Evolutionary conservation across 2,329 filamentous ascomycete genomes (phyloP).

Genomic region (Ophiocordyceps sinensis): DNA sequence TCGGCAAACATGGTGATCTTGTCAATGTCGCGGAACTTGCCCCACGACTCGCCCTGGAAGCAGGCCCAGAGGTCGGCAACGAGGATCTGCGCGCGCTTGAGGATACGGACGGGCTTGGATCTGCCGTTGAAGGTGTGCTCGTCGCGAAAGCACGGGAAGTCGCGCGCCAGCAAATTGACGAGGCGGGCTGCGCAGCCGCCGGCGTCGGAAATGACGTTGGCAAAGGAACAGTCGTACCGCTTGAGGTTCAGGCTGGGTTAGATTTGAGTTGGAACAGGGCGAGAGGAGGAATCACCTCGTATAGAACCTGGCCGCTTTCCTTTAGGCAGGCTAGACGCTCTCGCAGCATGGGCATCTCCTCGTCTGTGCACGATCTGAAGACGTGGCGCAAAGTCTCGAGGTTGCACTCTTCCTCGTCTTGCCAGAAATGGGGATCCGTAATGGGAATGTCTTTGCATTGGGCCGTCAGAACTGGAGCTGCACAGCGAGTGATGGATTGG

Average conservation of each 20-base stretch:
- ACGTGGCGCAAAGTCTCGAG: conserved; percentile 60
- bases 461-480: background rate
- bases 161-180: conserved; percentile 69
- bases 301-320: conserved; percentile 69
- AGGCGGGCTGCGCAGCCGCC: conserved; percentile 67
- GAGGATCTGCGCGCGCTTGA: conserved; percentile 92
- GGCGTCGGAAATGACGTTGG: conserved; percentile 59
- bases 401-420: conserved; percentile 59
- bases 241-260: conserved; percentile 17
- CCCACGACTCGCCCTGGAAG: conserved; percentile 68
- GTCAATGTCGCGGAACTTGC: conserved; percentile 78
- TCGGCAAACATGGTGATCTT: conserved; percentile 98
- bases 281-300: conserved; percentile 41
- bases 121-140: conserved; percentile 61
- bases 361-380: conserved; percentile 75
- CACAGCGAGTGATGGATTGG: background rate
- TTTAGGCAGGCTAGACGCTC: conserved; percentile 67
- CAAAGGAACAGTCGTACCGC: conserved; percentile 63
- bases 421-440: conserved; percentile 78
- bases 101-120: conserved; percentile 55
- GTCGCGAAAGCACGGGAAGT: conserved; percentile 80
- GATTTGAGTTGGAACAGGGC: background rate
- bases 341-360: conserved; percentile 72
- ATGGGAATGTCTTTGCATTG: conserved; percentile 60
- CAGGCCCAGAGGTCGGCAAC: conserved; percentile 96